Base-by-base conservation (phyloP, 2,329 filamentous ascomycete species). In the Microcera coccophila region DNA sequence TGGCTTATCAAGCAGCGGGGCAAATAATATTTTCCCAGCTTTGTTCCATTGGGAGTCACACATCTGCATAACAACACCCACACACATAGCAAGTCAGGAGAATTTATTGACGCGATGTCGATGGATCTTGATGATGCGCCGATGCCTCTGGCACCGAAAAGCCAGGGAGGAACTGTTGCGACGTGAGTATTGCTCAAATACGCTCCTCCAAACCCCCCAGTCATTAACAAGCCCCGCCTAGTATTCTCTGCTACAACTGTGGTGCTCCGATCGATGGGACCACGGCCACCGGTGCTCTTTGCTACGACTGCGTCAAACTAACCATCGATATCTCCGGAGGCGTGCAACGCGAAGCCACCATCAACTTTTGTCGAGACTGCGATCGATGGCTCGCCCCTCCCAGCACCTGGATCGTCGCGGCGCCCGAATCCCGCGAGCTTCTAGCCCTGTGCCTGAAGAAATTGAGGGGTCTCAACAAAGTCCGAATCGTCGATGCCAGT, bases 191-290 rank as follows among this genome's bases (percentile, higher is more conserved):
- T 21, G 20, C n/a, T 35, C n/a, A 20, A 19, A 8, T 35, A 9
- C 9, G 39, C 24, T 17, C 22, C 20, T 26, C 5, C 19, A 22
- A 15, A n/a, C 15, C 33, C 21, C 7, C 39, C n/a, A n/a, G 46
- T 44, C 50, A n/a, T 40, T 49, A 39, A 52, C 47, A 10, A 18
- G 39, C 18, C 31, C 21, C 36, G 26, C 34, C 38, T 42, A 68
- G 65, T 37, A 95, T 97, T 62, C 85, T 98, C 45, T 98, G 93
- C 70, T 95, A 89, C 74, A 95, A 97, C 76, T 98, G 93, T 68
- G 93, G 91, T 62, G 90, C 88, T 47, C 85, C 91, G 29, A 95
- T 98, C 60, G 90, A 96, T 68, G 93, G 93, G 66, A 95, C 90
- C 15, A 81, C 82, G 12, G 77, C 87, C 19, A 84, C 86, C 40